Evolutionary conservation across 1,139 yeast genomes (phyloP), one percentile per base, ranked within the genome.

Genomic region (Magnusiomyces tetraspermus): DNA sequence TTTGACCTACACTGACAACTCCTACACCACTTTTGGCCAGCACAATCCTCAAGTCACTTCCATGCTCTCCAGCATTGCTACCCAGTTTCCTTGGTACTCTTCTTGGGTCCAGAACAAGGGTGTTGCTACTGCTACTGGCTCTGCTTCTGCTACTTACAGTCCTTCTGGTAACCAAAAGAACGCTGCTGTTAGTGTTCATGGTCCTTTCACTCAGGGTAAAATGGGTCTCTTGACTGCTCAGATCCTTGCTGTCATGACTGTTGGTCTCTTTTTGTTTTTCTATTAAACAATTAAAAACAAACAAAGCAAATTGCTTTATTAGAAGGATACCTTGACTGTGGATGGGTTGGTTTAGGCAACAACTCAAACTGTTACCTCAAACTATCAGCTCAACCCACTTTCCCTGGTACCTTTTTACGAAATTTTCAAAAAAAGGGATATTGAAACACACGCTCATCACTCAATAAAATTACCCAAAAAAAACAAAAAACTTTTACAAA

Each of bases 41-140:
- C 13, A 17, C 4, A 36, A 45, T 38, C 43, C 43, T 13, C 26
- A 21, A 21, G 24, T 50, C 6, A 33, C 38, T 11, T 44, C 46
- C 10, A 40, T 44, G 4, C 26, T 53, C 17, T 37, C 43, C 11
- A 43, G 47, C 10, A 21, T 50, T 4, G 55, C 55, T 4, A 33
- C 50, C 10, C 44, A 50, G 23, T 50, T 53, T 28, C 55, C 55
- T 15, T 53, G 55, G 55, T 53, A 50, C 42, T 28, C 51, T 6
- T 33, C 33, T 2, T 53, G 55, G 55, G 26, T 11, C 37, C 22
- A n/a, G n/a, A 24, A 4, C 4, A 36, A 44, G 15, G 47, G 19
- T 13, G 44, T 24, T 15, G 36, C 48, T 3, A 19, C 37, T 21
- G 5, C 31, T 3, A 33, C 50, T 23, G 24, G 19, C 23, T 19